A percentile compares a stretch with the other conserved stretches of the same genome.
phyloP scores from a whole-genome alignment of 129 eudicot species.

The Mikania micrantha region DNA sequence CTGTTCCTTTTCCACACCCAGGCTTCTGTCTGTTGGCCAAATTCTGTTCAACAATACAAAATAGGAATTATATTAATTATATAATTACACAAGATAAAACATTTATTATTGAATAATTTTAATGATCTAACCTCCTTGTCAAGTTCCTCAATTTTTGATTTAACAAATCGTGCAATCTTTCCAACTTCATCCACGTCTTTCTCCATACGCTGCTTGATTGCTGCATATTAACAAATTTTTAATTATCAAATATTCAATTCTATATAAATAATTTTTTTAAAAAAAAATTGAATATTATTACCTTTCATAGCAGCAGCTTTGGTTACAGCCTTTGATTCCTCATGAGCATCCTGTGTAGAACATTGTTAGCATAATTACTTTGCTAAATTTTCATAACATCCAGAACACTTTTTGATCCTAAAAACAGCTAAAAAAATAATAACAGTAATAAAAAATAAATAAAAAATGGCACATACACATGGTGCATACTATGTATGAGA shows the following conservation, averaged over 20 bases:
- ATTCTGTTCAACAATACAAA: conserved; percentile 36
- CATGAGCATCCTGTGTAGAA: conserved; percentile 79
- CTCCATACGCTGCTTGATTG: conserved; percentile 93
- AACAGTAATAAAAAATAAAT: no score
- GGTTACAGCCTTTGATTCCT: conserved; percentile 83
- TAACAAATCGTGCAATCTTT: conserved; percentile 72
- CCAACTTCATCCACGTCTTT: conserved; percentile 98
- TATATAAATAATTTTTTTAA: not conserved
- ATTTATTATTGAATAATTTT: not conserved
- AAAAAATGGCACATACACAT: not conserved
- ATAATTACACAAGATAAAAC: not conserved
- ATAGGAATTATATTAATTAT: not conserved
- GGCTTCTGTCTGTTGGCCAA: conserved; percentile 79
- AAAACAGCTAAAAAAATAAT: no score
- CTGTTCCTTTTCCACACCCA: conserved; percentile 98
- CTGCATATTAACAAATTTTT: conserved; percentile 34
- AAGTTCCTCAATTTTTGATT: conserved; percentile 84
- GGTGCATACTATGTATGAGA: not conserved
- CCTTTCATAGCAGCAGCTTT: conserved; percentile 97
- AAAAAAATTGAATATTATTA: conserved; percentile 8
- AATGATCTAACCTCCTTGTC: conserved; percentile 68
- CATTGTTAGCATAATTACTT: conserved; percentile 3
- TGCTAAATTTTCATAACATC: not conserved
- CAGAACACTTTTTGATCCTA: not conserved
- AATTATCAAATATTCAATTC: not conserved